Percentiles rank a stretch among this genome's conserved stretches.
These are phyloP conservation scores for Nicotiana knightiana DNA, from an alignment of 257 asterid species.

Conservation along the genomic window DNA sequence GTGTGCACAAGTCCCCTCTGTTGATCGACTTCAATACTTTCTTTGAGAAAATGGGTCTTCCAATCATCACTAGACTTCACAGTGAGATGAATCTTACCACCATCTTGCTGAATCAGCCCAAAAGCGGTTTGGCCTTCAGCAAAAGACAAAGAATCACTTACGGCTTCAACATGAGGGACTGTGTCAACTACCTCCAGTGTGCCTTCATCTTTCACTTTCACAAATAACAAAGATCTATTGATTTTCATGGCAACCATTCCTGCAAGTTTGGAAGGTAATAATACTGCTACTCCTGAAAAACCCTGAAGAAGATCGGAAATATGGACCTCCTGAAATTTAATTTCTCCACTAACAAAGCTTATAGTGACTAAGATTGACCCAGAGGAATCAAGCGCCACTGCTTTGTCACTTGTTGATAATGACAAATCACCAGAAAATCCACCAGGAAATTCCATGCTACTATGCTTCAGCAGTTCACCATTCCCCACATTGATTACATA, in stretches of 20 bases:
- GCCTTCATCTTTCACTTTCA: constrained; percentile 53
- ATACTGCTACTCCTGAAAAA: constrained; percentile 45
- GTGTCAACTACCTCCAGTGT: constrained; percentile 43
- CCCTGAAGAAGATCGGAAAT: constrained; percentile 55
- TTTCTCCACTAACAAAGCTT: constrained; percentile 52
- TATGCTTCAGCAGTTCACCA: constrained; percentile 65
- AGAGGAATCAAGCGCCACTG: constrained; percentile 72
- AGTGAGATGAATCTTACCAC: constrained; percentile 49
- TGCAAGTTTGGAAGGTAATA: constrained; percentile 63
- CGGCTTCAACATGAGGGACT: constrained; percentile 47
- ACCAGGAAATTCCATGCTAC: constrained; percentile 39
- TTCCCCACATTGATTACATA: constrained; percentile 56
- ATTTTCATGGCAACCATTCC: constrained; percentile 50
- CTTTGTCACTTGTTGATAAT: constrained; percentile 48
- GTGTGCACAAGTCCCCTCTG: constrained; percentile 74
- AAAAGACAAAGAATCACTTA: constrained; percentile 64
- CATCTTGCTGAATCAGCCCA: constrained; percentile 56
- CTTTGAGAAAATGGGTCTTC: constrained; percentile 56
- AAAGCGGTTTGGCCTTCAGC: constrained; percentile 71
- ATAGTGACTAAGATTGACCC: constrained; percentile 54
- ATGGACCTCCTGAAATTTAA: constrained; percentile 52
- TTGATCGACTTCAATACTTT: constrained; percentile 53
- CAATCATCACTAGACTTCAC: constrained; percentile 65
- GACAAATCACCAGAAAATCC: constrained; percentile 85
- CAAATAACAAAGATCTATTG: constrained; percentile 33